Base-by-base conservation (phyloP, 805 yeast species). In the Pichia membranifaciens region DNA sequence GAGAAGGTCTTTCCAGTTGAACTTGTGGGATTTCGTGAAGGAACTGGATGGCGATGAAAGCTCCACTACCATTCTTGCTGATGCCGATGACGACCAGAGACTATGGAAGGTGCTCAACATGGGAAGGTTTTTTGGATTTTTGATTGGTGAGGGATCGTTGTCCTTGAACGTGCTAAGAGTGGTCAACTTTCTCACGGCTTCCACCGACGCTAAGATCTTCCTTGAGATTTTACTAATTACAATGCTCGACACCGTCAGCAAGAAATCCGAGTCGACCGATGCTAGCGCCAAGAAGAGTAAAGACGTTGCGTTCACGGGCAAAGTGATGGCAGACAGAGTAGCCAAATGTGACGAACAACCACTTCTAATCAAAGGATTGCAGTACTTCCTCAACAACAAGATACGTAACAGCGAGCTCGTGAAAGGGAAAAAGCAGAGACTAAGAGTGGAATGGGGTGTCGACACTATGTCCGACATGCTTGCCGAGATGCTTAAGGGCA, bases 1-100 rank as follows among this genome's bases (percentile, higher is more conserved):
- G 63, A 76, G 86, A 60, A 89, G 90, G 64, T 79, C 95, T 0
- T 84, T 93, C 57, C 97, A 91, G 60, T 89, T 93, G 61, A 71
- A 80, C 56, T 71, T 93, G 36, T 93, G 98, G 98, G 96, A 93
- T 63, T 73, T 81, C 38, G 57, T 90, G 16, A 81, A 81, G 54
- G 87, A 81, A 32, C 69, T 87, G 38, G 96, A 87, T 53, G 74
- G 71, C 2, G 72, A 68, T 20, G 73, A 65, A 28, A 55, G 54
- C 5, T 32, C 56, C 3, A 55, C 56, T 21, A 49, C 52, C 15
- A 47, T 54, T 8, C 44, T 57, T 29, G 70, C 66, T 32, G 72
- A 69, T n/a, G 78, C 74, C 2, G 78, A 75, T 4, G 90, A 81
- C 29, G 82, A 78, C 38, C 57, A 71, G 7, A 76, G 78, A 54